A percentile compares a stretch with the other conserved stretches of the same genome.
Evolutionary conservation across 2,329 filamentous ascomycete species (phyloP).

Genomic region (Calonectria pauciramosa): DNA sequence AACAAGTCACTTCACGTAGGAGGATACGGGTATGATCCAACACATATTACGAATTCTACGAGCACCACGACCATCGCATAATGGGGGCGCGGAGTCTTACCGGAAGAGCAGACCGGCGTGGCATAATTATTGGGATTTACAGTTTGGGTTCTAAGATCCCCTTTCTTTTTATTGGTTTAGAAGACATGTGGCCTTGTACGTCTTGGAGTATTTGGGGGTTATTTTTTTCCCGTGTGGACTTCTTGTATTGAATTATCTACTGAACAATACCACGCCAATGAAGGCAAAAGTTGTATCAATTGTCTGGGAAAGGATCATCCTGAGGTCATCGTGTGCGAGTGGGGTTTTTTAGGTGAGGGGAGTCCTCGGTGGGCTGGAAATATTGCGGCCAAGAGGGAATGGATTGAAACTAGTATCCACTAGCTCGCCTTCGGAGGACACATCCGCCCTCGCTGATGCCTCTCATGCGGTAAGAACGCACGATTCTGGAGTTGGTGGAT

Average conservation of each 20-base stretch:
- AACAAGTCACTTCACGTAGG: conserved; percentile 28
- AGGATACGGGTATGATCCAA: conserved; percentile 31
- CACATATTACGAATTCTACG: conserved; percentile 44
- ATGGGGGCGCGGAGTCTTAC: conserved; percentile 44
- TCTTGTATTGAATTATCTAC: conserved; percentile 34
- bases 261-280: conserved; percentile 44
- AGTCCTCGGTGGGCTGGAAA: neutral
- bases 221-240: conserved; percentile 25
- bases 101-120: conserved; percentile 40
- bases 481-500: conserved; percentile 25
- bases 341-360: neutral
- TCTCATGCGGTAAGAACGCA: conserved; percentile 39
- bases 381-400: neutral
- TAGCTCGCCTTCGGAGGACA: conserved; percentile 10
- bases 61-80: conserved; percentile 48
- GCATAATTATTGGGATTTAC: conserved; percentile 40
- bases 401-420: conserved; percentile 17
- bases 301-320: neutral
- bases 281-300: conserved; percentile 35
- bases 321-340: conserved; percentile 12
- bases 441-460: conserved; percentile 28
- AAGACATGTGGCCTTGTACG: conserved; percentile 34
- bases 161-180: conserved; percentile 37
- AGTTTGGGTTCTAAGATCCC: conserved; percentile 41
- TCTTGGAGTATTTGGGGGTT: conserved; percentile 45